Evolutionary conservation across 805 yeast genomes (phyloP).

Genomic region (Kazachstania bromeliacearum): DNA sequence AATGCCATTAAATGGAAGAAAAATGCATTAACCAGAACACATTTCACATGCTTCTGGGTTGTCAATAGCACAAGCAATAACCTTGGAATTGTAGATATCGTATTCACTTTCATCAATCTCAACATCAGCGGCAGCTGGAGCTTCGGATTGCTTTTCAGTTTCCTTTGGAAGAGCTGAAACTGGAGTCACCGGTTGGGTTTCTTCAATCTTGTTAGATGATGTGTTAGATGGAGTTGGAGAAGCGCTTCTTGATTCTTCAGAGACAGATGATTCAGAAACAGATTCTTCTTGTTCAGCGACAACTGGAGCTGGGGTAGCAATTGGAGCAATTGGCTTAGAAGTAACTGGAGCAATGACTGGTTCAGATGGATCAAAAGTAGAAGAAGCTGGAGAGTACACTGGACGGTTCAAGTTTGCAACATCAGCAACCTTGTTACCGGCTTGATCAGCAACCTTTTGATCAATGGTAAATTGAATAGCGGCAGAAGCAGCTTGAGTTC

Average conservation of each 20-base stretch:
- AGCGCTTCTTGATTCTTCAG: conserved; percentile 19
- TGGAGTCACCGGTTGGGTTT: conserved; percentile 25
- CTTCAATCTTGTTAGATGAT: conserved; percentile 13
- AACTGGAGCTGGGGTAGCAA: not conserved
- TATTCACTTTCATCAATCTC: conserved; percentile 40
- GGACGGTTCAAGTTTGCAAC: conserved; percentile 33
- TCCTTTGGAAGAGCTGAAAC: conserved; percentile 18
- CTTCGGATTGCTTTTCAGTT: conserved; percentile 17
- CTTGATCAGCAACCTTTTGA: conserved; percentile 86
- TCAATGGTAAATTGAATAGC: conserved; percentile 89
- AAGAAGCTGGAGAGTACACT: conserved; percentile 22
- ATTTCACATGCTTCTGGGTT: conserved; percentile 97
- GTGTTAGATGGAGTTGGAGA: conserved; percentile 29
- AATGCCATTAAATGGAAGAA: not conserved
- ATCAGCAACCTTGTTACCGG: conserved; percentile 45
- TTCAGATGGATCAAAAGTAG: not conserved
- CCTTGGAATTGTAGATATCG: conserved; percentile 88
- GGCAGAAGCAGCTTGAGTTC: conserved; percentile 95
- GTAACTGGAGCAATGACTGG: conserved; percentile 5
- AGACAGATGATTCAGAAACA: conserved; percentile 5
- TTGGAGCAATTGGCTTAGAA: conserved; percentile 4
- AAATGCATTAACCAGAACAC: conserved; percentile 77
- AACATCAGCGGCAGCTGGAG: conserved; percentile 29
- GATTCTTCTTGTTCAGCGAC: conserved; percentile 5
- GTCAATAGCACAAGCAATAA: conserved; percentile 90